Percentiles rank a stretch among this genome's conserved stretches.
These are phyloP conservation scores for Calonectria pseudoturangicola DNA, from an alignment of 2,329 filamentous ascomycete genomes.

Conservation along the genomic window DNA sequence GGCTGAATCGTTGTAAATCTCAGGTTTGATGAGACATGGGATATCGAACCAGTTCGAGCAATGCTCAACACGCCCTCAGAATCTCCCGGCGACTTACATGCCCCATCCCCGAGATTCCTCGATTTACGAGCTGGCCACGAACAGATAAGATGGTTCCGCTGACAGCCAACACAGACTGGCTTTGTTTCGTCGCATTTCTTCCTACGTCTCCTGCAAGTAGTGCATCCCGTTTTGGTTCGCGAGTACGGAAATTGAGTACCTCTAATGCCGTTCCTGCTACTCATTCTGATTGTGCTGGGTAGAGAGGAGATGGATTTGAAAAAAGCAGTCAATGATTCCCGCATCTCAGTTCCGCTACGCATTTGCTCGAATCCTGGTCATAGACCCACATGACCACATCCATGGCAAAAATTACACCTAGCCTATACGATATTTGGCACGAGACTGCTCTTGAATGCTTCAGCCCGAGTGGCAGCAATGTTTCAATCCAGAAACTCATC, in stretches of 20 bases:
- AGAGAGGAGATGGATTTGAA: background rate
- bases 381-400: background rate
- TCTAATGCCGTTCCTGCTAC: background rate
- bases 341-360: too few species aligned
- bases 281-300: background rate
- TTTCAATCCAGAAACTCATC: background rate
- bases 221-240: conserved; percentile 31
- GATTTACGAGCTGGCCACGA: background rate
- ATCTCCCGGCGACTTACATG: too few species aligned
- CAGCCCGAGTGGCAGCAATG: too few species aligned
- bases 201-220: conserved; percentile 24
- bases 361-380: background rate
- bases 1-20: background rate
- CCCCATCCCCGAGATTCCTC: background rate
- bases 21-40: background rate
- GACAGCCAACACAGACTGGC: conserved; percentile 18
- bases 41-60: background rate
- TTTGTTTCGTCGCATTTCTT: conserved; percentile 32
- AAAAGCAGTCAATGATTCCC: too few species aligned
- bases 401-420: background rate
- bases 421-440: background rate
- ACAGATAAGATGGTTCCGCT: conserved; percentile 17
- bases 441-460: background rate
- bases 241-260: background rate
- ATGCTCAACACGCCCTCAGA: background rate